These are phyloP conservation scores for Teratosphaeria viscida DNA, from an alignment of 2,329 filamentous ascomycete genomes.

Conservation along the genomic window DNA sequence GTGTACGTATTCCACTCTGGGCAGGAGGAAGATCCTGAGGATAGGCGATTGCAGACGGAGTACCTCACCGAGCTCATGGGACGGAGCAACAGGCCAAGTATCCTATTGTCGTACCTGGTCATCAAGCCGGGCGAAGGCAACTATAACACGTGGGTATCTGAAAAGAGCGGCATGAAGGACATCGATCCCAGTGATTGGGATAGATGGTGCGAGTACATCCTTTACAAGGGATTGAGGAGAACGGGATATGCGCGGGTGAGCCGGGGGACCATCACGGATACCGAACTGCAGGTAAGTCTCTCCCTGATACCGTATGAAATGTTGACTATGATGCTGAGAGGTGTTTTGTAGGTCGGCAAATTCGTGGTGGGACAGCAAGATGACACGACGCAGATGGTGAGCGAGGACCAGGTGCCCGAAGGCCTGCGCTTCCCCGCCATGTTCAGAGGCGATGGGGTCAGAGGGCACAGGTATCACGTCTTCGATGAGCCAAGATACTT, in stretches of 20 bases:
- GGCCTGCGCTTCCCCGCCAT: constrained; percentile 74
- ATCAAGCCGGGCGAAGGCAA: constrained; percentile 85
- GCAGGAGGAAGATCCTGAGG: constrained; percentile 91
- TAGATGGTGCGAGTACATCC: constrained; percentile 96
- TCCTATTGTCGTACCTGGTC: constrained; percentile 85
- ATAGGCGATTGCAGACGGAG: constrained; percentile 73
- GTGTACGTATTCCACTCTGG: constrained; percentile 98
- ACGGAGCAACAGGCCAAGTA: constrained; percentile 63
- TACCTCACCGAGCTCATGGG: constrained; percentile 88
- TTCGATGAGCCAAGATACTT: constrained; percentile 79
- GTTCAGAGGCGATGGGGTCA: constrained; percentile 76
- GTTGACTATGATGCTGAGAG: background rate
- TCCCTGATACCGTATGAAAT: background rate
- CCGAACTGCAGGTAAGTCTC: constrained; percentile 68
- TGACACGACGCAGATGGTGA: constrained; percentile 54
- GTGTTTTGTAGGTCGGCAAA: constrained; percentile 57
- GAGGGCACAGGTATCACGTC: constrained; percentile 88
- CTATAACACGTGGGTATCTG: constrained; percentile 89
- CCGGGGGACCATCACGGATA: constrained; percentile 87
- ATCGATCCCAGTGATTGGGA: constrained; percentile 92
- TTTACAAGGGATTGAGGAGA: constrained; percentile 80
- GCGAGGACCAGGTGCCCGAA: constrained; percentile 63
- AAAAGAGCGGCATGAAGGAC: constrained; percentile 83
- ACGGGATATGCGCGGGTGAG: constrained; percentile 85
- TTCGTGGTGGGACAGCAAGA: constrained; percentile 70